Conservation (phyloP, 2,329 filamentous ascomycete species). For the Aspergillus sp. region DNA sequence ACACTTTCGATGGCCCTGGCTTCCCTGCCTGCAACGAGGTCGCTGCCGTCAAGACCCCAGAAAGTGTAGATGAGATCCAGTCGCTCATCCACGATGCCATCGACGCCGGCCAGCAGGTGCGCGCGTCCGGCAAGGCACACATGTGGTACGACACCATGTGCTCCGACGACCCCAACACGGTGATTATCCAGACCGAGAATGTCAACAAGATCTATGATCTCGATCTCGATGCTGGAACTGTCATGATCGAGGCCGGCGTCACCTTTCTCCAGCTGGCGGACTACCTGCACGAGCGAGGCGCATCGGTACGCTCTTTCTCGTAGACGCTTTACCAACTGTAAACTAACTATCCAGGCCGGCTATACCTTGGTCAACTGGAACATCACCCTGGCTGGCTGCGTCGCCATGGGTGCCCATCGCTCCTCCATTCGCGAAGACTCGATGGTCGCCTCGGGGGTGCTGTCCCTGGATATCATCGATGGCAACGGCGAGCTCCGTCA, state of each 20-base stretch:
- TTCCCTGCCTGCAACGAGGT: constrained; percentile 15
- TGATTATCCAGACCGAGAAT: constrained; percentile 13
- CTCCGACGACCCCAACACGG: constrained; percentile 15
- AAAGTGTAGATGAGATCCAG: constrained; percentile 9
- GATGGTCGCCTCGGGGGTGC: constrained; percentile 12
- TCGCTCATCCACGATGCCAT: constrained; percentile 10
- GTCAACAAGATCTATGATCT: constrained; percentile 12
- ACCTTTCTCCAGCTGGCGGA: constrained; percentile 15
- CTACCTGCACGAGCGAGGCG: constrained; percentile 10
- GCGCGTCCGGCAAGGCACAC: constrained; percentile 13
- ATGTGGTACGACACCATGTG: constrained; percentile 19
- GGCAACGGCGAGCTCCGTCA: constrained; percentile 9
- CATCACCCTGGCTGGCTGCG: constrained; percentile 14
- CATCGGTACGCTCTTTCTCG: background rate
- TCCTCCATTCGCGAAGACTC: constrained; percentile 13
- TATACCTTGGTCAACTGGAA: constrained; percentile 16
- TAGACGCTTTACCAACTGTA: background rate
- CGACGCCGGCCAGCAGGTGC: constrained; percentile 9
- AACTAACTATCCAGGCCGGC: background rate
- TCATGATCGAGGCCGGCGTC: constrained; percentile 14
- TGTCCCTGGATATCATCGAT: constrained; percentile 13
- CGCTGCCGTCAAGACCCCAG: constrained; percentile 5
- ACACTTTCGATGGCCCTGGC: constrained; percentile 14
- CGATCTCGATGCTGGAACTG: constrained; percentile 9
- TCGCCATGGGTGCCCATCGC: constrained; percentile 15